Percentiles rank a stretch among this genome's conserved stretches.
Conservation (phyloP, 164 flowering plant species). For the Piper longum region DNA sequence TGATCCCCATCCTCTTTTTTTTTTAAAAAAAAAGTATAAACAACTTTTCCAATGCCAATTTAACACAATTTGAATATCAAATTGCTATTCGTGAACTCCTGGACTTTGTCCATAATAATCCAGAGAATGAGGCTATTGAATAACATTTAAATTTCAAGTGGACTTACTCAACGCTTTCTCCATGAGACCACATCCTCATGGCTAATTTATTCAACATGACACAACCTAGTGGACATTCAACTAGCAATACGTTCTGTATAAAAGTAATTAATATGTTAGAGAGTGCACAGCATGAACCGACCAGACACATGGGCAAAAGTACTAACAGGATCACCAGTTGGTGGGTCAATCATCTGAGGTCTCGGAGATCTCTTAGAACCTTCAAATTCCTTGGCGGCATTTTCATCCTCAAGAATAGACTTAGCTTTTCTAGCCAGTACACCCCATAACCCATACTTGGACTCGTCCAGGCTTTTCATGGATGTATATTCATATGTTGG, state of each 20-base stretch:
- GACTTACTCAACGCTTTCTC: background rate
- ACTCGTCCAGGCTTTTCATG: conserved; percentile 31
- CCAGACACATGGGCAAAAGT: background rate
- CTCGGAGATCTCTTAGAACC: conserved; percentile 13
- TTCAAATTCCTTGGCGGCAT: conserved; percentile 22
- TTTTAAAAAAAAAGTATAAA: too few species aligned
- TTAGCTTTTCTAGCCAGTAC: conserved; percentile 82
- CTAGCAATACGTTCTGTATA: too few species aligned
- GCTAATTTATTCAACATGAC: background rate
- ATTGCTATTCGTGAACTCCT: background rate
- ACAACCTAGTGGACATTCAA: background rate
- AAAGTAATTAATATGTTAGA: too few species aligned
- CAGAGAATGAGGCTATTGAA: background rate
- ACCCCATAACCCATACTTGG: conserved; percentile 75
- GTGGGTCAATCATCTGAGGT: conserved; percentile 16
- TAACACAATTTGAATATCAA: too few species aligned
- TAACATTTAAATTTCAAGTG: background rate
- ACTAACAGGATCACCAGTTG: conserved; percentile 35
- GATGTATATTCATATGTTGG: conserved; percentile 39
- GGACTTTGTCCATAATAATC: too few species aligned
- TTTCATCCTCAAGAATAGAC: conserved; percentile 71
- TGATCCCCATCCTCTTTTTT: background rate
- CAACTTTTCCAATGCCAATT: background rate
- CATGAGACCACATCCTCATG: background rate
- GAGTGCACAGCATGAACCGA: background rate